phyloP scores from a whole-genome alignment of 208 protist genomes.

The Novymonas esmeraldas region DNA sequence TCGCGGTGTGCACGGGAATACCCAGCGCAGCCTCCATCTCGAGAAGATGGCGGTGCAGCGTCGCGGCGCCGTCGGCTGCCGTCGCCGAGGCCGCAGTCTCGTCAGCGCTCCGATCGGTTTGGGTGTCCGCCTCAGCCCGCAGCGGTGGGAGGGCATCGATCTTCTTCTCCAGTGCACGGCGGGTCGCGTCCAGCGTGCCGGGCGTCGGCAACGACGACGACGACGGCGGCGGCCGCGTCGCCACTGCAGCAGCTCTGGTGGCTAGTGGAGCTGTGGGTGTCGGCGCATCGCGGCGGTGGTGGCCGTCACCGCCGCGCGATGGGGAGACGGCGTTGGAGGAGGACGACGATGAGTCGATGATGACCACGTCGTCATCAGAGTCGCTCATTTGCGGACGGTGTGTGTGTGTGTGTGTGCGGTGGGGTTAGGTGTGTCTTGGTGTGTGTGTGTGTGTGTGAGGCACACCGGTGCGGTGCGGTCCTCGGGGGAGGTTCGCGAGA shows the following conservation, averaged over 20 bases:
- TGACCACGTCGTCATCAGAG: slow-evolving; percentile 27
- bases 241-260: no score
- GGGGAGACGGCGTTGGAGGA: background rate
- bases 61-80: background rate
- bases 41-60: slow-evolving; percentile 4
- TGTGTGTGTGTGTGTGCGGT: no score
- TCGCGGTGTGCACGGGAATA: background rate
- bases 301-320: background rate
- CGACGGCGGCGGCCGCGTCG: no score
- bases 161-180: background rate
- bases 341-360: slow-evolving; percentile 31
- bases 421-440: background rate
- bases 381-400: background rate
- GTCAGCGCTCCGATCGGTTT: slow-evolving; percentile 1
- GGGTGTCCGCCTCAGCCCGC: slow-evolving; percentile 6
- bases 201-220: background rate
- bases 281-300: no score
- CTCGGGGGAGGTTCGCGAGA: background rate
- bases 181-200: background rate
- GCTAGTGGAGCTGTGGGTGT: background rate
- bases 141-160: background rate
- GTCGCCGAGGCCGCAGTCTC: background rate
- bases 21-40: slow-evolving; percentile 25
- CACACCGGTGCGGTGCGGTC: background rate
- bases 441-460: background rate